Base-by-base conservation (phyloP, 2,329 filamentous ascomycete genomes). In the Scleromitrula shiraiana region DNA sequence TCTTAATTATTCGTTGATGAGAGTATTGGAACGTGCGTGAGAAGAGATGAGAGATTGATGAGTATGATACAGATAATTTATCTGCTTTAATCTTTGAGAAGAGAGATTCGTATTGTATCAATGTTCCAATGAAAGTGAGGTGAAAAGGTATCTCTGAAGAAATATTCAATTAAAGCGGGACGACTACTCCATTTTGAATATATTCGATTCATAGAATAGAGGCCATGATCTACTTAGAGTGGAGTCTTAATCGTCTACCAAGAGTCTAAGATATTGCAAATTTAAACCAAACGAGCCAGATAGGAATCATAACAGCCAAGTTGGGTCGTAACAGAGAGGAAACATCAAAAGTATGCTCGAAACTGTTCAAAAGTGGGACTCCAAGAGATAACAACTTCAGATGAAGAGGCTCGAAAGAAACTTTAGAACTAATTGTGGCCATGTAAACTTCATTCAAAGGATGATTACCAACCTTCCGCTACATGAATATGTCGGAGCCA, bases 301-400 rank as follows among this genome's bases (percentile, higher is more conserved):
- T 49, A 32, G 27, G 23, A 24, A 14, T 14, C 19, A 36, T 9
- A 2, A 42, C 24, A 20, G 46, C 46, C 46, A 43, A 49, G 46
- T 43, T 19, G 20, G 15, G 39, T n/a, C 39, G 39, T 30, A 43
- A 43, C 46, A 49, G 22, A 49, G 17, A 36, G 39, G 46, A 49
- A 49, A 43, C 46, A 32, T 30, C 20, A 19, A 49, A 43, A 17
- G 20, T 22, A 35, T 27, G 20, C 22, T 39, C 44, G 44, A 47
- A 47, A 41, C 44, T 4, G 22, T 35, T 7, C 39, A 47, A 47
- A 39, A 41, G 29, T 33, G 29, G 44, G 15, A 27, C 8, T n/a
- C 37, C 20, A 27, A 39, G 35, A 39, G 37, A 35, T 26, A 41
- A 27, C 12, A 41, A 23, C n/a, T 41, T 41, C 29, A 27, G 27